Evolutionary conservation across 2,329 filamentous ascomycete genomes (phyloP), one percentile per base, ranked within the genome.

Genomic region (Exophiala phaeomuriformis): DNA sequence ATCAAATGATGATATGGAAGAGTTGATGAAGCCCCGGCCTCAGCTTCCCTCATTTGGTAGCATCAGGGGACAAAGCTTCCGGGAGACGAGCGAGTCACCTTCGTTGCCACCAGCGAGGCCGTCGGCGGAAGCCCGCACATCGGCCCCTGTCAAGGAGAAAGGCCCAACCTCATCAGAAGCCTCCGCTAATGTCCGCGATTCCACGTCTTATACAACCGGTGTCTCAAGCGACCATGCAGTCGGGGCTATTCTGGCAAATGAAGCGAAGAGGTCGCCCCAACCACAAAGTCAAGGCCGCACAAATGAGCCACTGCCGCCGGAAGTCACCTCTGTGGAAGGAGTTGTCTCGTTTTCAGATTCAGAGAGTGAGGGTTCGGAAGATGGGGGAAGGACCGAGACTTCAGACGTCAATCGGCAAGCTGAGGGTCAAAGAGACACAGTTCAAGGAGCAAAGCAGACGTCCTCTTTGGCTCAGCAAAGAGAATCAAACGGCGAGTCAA

Each of bases 291-390:
- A 28, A 47, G 6, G 9, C 19, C 45, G 5, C 19, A 29, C 78
- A 5, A 76, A 79, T 49, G 80, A 86, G 57, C 85, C 87, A 10
- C 67, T 89, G 33, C 83, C 86, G 3, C 84, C 84, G 1, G 77
- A 88, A 10, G 82, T 87, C 8, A 85, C 84, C 0, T 83, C 83
- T 1, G 78, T 85, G 12, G 84, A 90, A 64, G 81, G 79, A 6
- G 78, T 70, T 51, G 83, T 80, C 1, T 83, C 86, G 59, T 69
- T 75, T 9, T 86, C 83, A 9, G 81, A 85, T 54, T 80, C 76
- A 43, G 72, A 74, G 37, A 64, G 50, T 27, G 53, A 53, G 9
- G 41, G 29, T 40, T 56, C 55, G 6, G 55, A 56, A 29, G 42
- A 44, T n/a, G 53, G 55, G 5, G 48, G 47, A 35, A 35, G 42